A percentile compares a stretch with the other conserved stretches of the same genome.
phyloP scores from a whole-genome alignment of 371 early-diverging fungal species.

The Mortierella sp. region DNA sequence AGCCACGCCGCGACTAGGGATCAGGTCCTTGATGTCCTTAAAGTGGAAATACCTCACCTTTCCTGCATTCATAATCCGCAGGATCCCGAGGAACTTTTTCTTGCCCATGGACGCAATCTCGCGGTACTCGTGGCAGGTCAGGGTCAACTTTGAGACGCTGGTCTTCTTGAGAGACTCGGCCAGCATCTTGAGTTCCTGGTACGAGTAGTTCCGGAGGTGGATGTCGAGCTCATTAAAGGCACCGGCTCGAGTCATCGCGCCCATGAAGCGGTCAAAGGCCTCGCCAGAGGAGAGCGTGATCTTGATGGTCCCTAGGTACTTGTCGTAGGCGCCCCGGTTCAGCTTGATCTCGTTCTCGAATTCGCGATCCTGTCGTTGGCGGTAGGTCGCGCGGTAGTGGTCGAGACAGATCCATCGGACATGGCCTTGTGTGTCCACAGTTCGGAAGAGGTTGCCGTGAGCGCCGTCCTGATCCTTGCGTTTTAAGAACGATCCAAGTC shows the following conservation, averaged over 20 bases:
- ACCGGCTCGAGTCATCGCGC: constrained; percentile 35
- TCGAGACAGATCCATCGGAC: constrained; percentile 55
- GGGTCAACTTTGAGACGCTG: constrained; percentile 41
- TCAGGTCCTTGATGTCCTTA: constrained; percentile 44
- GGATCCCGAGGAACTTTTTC: constrained; percentile 31
- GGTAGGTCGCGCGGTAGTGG: constrained; percentile 49
- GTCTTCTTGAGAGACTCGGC: constrained; percentile 31
- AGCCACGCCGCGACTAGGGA: constrained; percentile 24
- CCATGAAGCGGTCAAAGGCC: constrained; percentile 31
- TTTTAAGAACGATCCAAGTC: constrained; percentile 31
- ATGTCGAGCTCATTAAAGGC: constrained; percentile 49
- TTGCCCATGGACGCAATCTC: constrained; percentile 38
- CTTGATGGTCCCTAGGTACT: constrained; percentile 38
- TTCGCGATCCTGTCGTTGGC: constrained; percentile 36
- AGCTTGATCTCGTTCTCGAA: constrained; percentile 34
- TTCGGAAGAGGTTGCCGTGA: constrained; percentile 51
- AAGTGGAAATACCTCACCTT: constrained; percentile 44
- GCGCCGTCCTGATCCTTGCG: constrained; percentile 39
- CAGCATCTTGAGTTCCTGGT: constrained; percentile 31
- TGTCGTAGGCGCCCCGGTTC: constrained; percentile 38
- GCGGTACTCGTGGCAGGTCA: constrained; percentile 36
- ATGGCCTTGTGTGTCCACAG: constrained; percentile 39
- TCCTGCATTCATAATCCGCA: constrained; percentile 38
- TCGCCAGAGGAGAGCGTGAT: constrained; percentile 31
- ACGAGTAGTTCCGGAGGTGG: constrained; percentile 34